These are phyloP conservation scores for Gaultheria prostrata DNA, from an alignment of 148 eudicot species.

Conservation along the genomic window DNA sequence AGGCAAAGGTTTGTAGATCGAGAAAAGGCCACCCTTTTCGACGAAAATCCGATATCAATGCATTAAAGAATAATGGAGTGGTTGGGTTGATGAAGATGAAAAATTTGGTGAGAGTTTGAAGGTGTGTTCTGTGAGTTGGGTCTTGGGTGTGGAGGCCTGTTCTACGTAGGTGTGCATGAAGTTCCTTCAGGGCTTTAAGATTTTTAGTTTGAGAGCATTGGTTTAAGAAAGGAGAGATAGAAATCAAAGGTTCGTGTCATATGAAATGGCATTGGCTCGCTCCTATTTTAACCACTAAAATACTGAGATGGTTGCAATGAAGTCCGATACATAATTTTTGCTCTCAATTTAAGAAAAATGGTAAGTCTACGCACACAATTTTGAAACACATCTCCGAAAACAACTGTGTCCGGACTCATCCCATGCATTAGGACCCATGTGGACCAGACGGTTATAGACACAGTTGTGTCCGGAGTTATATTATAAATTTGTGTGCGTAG, in stretches of 20 bases:
- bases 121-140: conserved; percentile 32
- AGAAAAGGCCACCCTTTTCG: conserved; percentile 33
- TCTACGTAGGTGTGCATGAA: conserved; percentile 46
- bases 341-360: too few relatives aligned
- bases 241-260: conserved; percentile 11
- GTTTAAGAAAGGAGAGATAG: conserved; percentile 21
- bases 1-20: conserved; percentile 40
- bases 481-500: too few relatives aligned
- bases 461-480: too few relatives aligned
- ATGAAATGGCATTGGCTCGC: neutral
- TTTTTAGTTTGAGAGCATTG: conserved; percentile 32
- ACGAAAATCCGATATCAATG: conserved; percentile 46
- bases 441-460: too few relatives aligned
- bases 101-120: conserved; percentile 32
- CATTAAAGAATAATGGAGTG: conserved; percentile 49
- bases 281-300: too few relatives aligned
- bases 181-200: conserved; percentile 34
- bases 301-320: too few relatives aligned
- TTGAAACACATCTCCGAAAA: too few relatives aligned
- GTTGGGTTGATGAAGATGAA: conserved; percentile 35
- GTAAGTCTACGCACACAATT: too few relatives aligned
- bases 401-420: too few relatives aligned
- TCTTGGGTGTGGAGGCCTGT: conserved; percentile 40
- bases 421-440: too few relatives aligned
- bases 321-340: too few relatives aligned